Conservation (phyloP, 208 protist genomes). For the Endotrypanum monterogeii region DNA sequence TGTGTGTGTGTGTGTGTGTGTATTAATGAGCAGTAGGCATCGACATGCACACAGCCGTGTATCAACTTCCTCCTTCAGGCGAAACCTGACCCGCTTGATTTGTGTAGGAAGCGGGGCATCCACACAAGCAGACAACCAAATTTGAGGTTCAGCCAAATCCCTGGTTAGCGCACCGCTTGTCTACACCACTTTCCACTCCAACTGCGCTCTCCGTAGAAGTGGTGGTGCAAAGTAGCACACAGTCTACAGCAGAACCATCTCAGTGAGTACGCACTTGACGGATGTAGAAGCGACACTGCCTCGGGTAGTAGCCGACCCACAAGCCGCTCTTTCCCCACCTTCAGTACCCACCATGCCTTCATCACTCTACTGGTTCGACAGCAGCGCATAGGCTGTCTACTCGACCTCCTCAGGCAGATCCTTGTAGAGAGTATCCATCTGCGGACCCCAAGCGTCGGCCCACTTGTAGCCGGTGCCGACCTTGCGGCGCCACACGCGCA, state of each 20-base stretch:
- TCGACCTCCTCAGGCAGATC: constrained; percentile 80
- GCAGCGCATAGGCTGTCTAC: constrained; percentile 21
- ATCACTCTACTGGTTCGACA: neutral
- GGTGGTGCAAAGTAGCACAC: neutral
- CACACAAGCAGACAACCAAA: neutral
- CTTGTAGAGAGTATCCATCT: constrained; percentile 80
- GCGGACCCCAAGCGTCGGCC: constrained; percentile 83
- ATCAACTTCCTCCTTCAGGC: neutral
- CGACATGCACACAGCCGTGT: neutral
- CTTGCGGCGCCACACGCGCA: constrained; percentile 86
- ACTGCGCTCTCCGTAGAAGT: neutral
- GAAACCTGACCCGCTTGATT: neutral
- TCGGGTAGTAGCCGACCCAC: neutral
- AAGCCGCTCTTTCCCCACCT: neutral
- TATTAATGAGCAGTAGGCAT: neutral
- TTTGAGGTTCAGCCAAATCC: neutral
- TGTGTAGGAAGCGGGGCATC: neutral
- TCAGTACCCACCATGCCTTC: neutral
- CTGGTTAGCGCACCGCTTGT: neutral
- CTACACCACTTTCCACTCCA: neutral
- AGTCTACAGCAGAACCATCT: neutral
- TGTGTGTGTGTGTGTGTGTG: neutral
- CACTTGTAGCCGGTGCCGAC: constrained; percentile 90
- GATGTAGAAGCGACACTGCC: neutral
- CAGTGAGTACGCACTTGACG: neutral